Base-by-base conservation (phyloP, 306 rosid species). In the Sechiopsis laciniata region DNA sequence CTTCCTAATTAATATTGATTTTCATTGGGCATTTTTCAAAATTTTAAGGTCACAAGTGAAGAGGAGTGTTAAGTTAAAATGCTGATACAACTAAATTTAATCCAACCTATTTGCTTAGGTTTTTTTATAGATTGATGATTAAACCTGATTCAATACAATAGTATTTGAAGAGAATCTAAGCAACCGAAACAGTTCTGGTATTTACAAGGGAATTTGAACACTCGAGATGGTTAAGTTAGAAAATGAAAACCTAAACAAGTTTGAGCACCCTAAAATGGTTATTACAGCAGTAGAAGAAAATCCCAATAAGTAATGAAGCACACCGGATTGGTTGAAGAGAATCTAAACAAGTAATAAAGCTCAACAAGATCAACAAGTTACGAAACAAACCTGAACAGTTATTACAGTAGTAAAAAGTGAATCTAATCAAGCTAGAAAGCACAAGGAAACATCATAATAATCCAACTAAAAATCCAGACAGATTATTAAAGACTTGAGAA, bases 311-410 rank as follows among this genome's bases (percentile, higher is more conserved):
- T 50, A 12, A 58, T 57, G 26, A 22, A 58, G 37, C 50, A 14
- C 19, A 74, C 40, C 81, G 75, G 21, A 2, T 19, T 1, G 61
- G 62, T 56, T 19, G 52, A 72, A 53, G 65, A 17, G 67, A 35
- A 73, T 24, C 66, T 37, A 37, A 37, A 55, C 14, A 55, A 55
- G 60, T 8, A 0, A 19, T 19, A 2, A 19, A 55, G 60, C 26
- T 19, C 26, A 55, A 1, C 26, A 2, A 55, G 24, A 55, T 56
- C 29, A 59, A 22, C 17, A 10, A 56, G 62, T 21, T 21, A 57
- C 0, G 21, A 56, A 17, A 21, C 61, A 56, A 3, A 56, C 7
- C 15, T 2, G 15, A 16, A 56, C 14, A 16, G 15, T 21, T 60
- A 26, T 26, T 12, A 54, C 58, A n/a, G 66, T 59, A 11, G 65